Base-by-base conservation (phyloP, 768 basidiomycete species). In the Tulasnella sp. region DNA sequence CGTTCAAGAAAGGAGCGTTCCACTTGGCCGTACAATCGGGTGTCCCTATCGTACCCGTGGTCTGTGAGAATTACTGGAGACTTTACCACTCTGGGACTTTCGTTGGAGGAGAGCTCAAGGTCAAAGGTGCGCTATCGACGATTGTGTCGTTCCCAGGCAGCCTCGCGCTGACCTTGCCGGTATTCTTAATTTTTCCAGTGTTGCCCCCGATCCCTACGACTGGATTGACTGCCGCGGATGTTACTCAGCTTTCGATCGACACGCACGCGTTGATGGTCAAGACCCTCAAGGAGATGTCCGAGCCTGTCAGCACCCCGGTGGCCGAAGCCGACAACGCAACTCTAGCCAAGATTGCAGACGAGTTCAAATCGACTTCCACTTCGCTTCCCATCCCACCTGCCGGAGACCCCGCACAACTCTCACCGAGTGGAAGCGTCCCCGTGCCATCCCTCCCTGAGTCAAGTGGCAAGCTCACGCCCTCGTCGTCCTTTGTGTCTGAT, bases 1-100 rank as follows among this genome's bases (percentile, higher is more conserved):
- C 93, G 2, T 89, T 99, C 83, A 99, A 99, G 84, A 99, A 98
- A 80, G 97, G 97, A 44, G 95, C 94, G 3, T 98, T 98, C 84
- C 95, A 98, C 79, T 86, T 98, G 66, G 97, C 97, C 35, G 85
- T 98, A 32, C 89, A 95, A 80, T 89, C 93, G 14, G 88, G 90
- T 36, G 85, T 98, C 62, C 96, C 97, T 6, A 89, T 99, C 77
- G 86, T 92, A 36, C 96, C 97, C 6, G 86, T 99, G 67, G 89
- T 98, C 2, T 88, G 88, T 67, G 94, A 98, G 82, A 98, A 98
- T 80, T 99, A 98, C 79, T 92, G 92, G 86, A 81, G 86, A 74
- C 76, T 96, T 62, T 98, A 97, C 79, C 88, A 87, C 77, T 85
- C 88, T 74, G 89, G 89, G 40, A 81, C 88, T 22, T 92, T 98